Conservation (phyloP, 805 yeast species). For the Zygosaccharomyces siamensis region DNA sequence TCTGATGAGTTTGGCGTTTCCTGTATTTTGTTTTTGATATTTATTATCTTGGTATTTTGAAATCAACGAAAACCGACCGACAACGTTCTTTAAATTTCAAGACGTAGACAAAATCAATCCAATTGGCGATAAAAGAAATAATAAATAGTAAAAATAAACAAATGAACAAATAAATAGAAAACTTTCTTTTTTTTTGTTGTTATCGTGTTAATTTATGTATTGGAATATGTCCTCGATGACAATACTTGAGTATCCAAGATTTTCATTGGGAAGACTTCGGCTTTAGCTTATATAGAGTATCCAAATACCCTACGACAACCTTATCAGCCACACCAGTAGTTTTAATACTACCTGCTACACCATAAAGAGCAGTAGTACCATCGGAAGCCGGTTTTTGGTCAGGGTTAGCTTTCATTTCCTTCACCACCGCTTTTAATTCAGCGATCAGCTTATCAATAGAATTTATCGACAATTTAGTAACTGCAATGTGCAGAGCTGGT, state of each 20-base stretch:
- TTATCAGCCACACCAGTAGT: slow-evolving; percentile 81
- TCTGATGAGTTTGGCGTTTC: background rate
- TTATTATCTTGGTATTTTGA: background rate
- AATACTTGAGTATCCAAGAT: background rate
- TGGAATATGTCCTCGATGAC: background rate
- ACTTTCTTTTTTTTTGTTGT: too few relatives aligned
- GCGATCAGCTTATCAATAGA: slow-evolving; percentile 55
- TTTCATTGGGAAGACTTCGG: slow-evolving; percentile 10
- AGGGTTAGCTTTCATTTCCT: slow-evolving; percentile 37
- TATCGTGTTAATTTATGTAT: background rate
- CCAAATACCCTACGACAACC: slow-evolving; percentile 75
- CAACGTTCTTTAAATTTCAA: too few relatives aligned
- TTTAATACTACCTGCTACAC: slow-evolving; percentile 88
- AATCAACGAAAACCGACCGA: background rate
- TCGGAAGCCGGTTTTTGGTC: slow-evolving; percentile 35
- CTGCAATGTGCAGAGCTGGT: slow-evolving; percentile 85
- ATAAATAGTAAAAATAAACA: too few relatives aligned
- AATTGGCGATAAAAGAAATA: too few relatives aligned
- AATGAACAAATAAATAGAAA: too few relatives aligned
- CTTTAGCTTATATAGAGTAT: slow-evolving; percentile 61
- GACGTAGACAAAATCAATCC: too few relatives aligned
- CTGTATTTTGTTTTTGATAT: background rate
- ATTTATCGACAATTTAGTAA: slow-evolving; percentile 64
- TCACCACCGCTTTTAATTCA: slow-evolving; percentile 46
- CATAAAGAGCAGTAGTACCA: slow-evolving; percentile 86